A percentile compares a stretch with the other conserved stretches of the same genome.
Evolutionary conservation across 495 filamentous ascomycete genomes (phyloP).

Genomic region (Staphylotrichum tortipilum): DNA sequence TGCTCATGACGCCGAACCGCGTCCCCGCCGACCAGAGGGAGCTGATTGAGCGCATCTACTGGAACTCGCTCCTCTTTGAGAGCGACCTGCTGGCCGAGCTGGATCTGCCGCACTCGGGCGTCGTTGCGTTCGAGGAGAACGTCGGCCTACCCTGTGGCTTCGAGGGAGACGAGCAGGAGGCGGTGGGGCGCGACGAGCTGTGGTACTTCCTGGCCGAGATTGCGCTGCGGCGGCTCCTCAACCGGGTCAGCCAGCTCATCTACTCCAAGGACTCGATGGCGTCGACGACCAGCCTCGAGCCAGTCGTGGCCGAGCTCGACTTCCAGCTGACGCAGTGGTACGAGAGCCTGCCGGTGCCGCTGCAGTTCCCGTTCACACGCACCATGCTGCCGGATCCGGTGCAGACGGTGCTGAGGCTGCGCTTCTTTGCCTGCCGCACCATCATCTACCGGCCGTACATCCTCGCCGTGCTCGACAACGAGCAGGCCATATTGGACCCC

Average conservation of each 20-base stretch:
- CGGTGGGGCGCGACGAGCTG: constrained; percentile 61
- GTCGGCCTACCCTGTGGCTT: constrained; percentile 71
- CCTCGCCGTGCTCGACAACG: constrained; percentile 68
- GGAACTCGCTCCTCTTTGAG: constrained; percentile 75
- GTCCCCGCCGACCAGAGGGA: constrained; percentile 61
- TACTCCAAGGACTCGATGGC: constrained; percentile 65
- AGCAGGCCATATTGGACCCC: constrained; percentile 58
- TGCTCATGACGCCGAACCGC: constrained; percentile 61
- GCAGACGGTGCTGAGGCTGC: constrained; percentile 67
- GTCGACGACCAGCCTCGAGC: constrained; percentile 60
- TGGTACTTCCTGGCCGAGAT: constrained; percentile 84
- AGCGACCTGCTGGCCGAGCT: constrained; percentile 73
- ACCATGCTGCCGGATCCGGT: constrained; percentile 59
- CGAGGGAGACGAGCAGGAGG: constrained; percentile 56
- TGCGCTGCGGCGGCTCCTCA: constrained; percentile 64
- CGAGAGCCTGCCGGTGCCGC: constrained; percentile 59
- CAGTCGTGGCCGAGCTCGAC: constrained; percentile 69
- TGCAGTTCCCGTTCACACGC: constrained; percentile 66
- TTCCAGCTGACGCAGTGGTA: constrained; percentile 81
- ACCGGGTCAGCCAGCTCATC: constrained; percentile 71
- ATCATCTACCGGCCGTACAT: constrained; percentile 82
- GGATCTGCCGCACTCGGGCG: constrained; percentile 73
- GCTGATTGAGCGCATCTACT: constrained; percentile 67
- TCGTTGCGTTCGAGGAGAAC: constrained; percentile 71
- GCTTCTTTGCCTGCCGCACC: constrained; percentile 76